Percentiles rank a stretch among this genome's conserved stretches.
phyloP scores from a whole-genome alignment of 768 basidiomycete species.

The Termitomyces sp. region DNA sequence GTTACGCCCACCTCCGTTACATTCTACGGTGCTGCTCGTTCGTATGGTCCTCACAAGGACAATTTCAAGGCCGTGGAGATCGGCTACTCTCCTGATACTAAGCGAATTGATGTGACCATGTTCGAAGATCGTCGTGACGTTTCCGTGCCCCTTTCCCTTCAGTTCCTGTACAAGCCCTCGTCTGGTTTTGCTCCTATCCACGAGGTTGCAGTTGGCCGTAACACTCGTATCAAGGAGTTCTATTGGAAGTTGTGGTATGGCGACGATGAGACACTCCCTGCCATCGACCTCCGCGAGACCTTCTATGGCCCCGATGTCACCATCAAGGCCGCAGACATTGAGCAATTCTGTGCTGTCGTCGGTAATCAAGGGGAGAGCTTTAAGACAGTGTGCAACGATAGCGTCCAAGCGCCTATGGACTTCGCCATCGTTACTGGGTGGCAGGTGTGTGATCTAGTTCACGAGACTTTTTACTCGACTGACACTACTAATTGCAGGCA shows the following conservation, averaged over 20 bases:
- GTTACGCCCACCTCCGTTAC: constrained; percentile 60
- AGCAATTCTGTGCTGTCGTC: constrained; percentile 88
- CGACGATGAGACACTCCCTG: constrained; percentile 70
- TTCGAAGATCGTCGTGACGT: constrained; percentile 78
- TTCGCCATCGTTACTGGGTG: constrained; percentile 98
- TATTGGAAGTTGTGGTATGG: constrained; percentile 99
- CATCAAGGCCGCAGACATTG: constrained; percentile 72
- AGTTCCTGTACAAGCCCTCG: constrained; percentile 84
- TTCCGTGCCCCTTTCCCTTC: constrained; percentile 76
- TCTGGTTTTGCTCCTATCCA: constrained; percentile 92
- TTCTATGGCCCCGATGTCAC: constrained; percentile 87
- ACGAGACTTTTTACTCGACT: constrained; percentile 4
- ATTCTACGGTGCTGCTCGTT: constrained; percentile 77
- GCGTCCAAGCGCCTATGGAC: constrained; percentile 93
- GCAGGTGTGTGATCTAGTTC: constrained; percentile 62
- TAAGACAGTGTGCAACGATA: constrained; percentile 68
- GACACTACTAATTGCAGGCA: constrained; percentile 49
- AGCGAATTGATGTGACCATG: constrained; percentile 66
- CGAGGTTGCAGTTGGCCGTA: constrained; percentile 80
- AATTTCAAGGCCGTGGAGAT: constrained; percentile 85
- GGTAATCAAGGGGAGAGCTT: constrained; percentile 92
- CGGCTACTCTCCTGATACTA: constrained; percentile 47
- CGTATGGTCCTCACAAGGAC: constrained; percentile 66
- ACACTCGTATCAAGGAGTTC: constrained; percentile 90
- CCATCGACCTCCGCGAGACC: constrained; percentile 75